Evolutionary conservation across 2,329 filamentous ascomycete species (phyloP), one percentile per base, ranked within the genome.

Genomic region (Apiospora kogelbergensis): DNA sequence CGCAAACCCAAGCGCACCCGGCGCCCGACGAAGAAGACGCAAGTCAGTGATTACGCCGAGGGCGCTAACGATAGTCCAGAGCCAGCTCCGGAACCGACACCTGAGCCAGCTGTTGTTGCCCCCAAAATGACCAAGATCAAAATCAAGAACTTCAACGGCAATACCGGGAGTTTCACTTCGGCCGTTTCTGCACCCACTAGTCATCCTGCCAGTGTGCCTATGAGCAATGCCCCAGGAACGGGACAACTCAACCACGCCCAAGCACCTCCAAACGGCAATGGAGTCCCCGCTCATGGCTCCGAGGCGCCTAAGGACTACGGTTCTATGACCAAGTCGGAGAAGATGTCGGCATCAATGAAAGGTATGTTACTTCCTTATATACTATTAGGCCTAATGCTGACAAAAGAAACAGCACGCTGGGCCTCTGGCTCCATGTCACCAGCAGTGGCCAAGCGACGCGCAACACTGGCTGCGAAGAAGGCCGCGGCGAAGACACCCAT

Each of bases 321-420:
- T 44, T 82, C 84, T 57, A 89, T 89, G 87, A 89, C 86, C 64
- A 90, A 90, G 80, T 88, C 86, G 40, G 87, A 90, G 79, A 90
- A 90, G 82, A 89, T 90, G 87, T 88, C 85, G n/a, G 84, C 84
- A 22, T 89, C 87, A 2, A 90, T 90, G 88, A 88, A 88, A 81
- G 86, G 88, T 89, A 81, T 80, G 42, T n/a, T n/a, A 13, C 22
- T 13, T 9, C 17, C 24, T 46, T 11, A 30, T 33, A 2, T 20
- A 7, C 4, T 45, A 1, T 20, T 15, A 3, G 24, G 17, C 22
- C 13, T 15, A n/a, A 33, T 68, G 44, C 63, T 66, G 42, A 65
- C 72, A 70, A 1, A 79, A 80, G n/a, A 76, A 77, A 74, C 63
- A 88, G 86, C 84, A 70, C 86, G 88, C 69, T 90, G 88, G 88